Base-by-base conservation (phyloP, 2,329 filamentous ascomycete species). In the Colletotrichum camelliae region DNA sequence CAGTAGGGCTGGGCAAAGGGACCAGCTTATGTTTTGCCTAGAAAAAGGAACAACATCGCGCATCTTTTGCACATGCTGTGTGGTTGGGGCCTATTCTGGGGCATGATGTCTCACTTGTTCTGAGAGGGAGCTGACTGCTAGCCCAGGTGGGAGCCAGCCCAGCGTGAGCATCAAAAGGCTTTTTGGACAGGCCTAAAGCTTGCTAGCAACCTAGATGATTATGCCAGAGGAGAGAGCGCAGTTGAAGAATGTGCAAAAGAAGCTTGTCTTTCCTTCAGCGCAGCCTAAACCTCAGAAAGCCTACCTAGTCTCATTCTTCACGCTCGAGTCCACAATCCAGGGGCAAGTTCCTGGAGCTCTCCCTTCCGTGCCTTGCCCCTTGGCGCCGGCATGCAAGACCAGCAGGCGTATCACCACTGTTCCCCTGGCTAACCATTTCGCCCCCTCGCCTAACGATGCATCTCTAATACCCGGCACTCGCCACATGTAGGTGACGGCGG, bases 241-340 rank as follows among this genome's bases (percentile, higher is more conserved):
- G 21, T n/a, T 13, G 43, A 21, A 52, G 43, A 52, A 52, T 52
- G 43, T 24, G 43, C n/a, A 52, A 52, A 48, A 52, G 43, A 52
- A 52, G 43, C 43, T 52, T 52, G 43, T 52, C n/a, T 21, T 21
- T 13, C 43, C 6, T 21, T 4, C 43, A 21, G 10, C 43, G 43
- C 43, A 52, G 10, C 10, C 43, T 13, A 52, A 21, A 4, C 43
- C 43, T 52, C 43, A n/a, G 18, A 52, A 52, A 52, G n/a, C 21
- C n/a, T 10, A 52, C 43, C 43, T 13, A 13, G 43, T 52, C 43
- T 12, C 43, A 48, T 48, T 48, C 43, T 48, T 21, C 43, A 48
- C 43, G 12, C 1, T 21, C 6, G 4, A 52, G 0, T 0, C 43
- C n/a, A 13, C 43, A 4, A 52, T 52, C 3, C 43, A 7, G 43